A percentile compares a stretch with the other conserved stretches of the same genome.
Evolutionary conservation across 2,329 filamentous ascomycete genomes (phyloP).

Genomic region (Akanthomyces uredinophilus): DNA sequence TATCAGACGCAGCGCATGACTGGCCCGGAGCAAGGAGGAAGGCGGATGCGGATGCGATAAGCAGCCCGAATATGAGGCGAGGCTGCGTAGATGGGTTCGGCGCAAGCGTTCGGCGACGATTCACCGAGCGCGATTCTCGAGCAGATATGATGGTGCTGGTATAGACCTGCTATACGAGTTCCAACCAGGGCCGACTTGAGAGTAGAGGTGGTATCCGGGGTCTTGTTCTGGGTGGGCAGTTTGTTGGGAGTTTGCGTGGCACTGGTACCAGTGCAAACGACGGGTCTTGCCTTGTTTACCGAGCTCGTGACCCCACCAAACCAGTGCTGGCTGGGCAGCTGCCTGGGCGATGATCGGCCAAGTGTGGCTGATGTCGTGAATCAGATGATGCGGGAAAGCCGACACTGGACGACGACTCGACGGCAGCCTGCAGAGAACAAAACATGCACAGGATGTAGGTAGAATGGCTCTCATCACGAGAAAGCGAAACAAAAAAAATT

Average conservation of each 20-base stretch:
- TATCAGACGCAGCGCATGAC: not conserved
- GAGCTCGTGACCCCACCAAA: constrained; percentile 11
- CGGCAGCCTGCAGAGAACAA: not conserved
- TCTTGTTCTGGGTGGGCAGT: not conserved
- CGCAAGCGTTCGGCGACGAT: not conserved
- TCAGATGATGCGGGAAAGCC: not conserved
- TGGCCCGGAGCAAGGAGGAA: not conserved
- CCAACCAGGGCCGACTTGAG: not conserved
- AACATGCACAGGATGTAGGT: not conserved
- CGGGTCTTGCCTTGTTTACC: constrained; percentile 4
- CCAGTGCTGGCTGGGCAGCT: constrained; percentile 5
- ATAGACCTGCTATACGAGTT: not conserved
- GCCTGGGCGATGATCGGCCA: not conserved
- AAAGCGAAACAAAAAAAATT: not conserved
- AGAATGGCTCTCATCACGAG: not conserved
- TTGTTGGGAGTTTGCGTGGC: constrained; percentile 2
- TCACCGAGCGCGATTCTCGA: too few relatives aligned
- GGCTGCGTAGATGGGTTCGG: not conserved
- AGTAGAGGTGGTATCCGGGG: not conserved
- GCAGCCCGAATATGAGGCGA: not conserved
- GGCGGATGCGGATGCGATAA: not conserved
- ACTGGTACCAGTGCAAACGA: not conserved
- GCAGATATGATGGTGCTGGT: not conserved
- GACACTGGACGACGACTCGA: not conserved
- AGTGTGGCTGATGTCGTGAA: constrained; percentile 1